These are phyloP conservation scores for Globisporangium cederbergense DNA, from an alignment of 352 stramenopile genomes.

Conservation along the genomic window DNA sequence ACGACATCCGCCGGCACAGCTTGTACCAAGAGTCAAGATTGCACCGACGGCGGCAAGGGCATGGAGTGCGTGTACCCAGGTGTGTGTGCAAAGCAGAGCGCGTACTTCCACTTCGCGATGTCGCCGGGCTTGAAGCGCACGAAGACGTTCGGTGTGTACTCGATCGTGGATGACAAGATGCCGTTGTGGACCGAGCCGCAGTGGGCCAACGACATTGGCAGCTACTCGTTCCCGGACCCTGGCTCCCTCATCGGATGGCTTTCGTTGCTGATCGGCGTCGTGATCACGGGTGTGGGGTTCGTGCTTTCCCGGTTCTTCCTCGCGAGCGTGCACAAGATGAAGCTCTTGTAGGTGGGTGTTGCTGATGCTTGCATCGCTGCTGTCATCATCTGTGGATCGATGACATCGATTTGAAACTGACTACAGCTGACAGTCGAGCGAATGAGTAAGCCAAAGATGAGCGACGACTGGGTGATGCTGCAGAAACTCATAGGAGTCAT, in stretches of 20 bases:
- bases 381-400: background rate
- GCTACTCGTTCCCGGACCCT: slow-evolving; percentile 80
- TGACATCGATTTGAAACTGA: background rate
- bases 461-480: background rate
- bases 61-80: slow-evolving; percentile 81
- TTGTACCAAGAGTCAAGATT: slow-evolving; percentile 60
- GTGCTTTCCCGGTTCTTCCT: slow-evolving; percentile 50
- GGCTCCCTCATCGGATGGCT: slow-evolving; percentile 73
- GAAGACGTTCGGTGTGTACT: slow-evolving; percentile 39
- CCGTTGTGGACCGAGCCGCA: slow-evolving; percentile 77
- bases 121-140: slow-evolving; percentile 65
- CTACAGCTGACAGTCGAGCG: background rate
- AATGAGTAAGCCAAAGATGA: background rate
- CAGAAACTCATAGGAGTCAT: background rate
- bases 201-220: slow-evolving; percentile 64
- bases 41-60: slow-evolving; percentile 37
- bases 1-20: slow-evolving; percentile 26
- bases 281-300: slow-evolving; percentile 38
- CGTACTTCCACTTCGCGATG: slow-evolving; percentile 79
- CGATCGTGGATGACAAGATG: slow-evolving; percentile 58
- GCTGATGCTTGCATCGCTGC: background rate
- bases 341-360: slow-evolving; percentile 54
- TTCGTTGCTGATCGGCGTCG: slow-evolving; percentile 44
- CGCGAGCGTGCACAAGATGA: slow-evolving; percentile 73
- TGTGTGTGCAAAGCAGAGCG: slow-evolving; percentile 47